phyloP scores from a whole-genome alignment of 805 yeast species.

The Teunomyces stri region DNA sequence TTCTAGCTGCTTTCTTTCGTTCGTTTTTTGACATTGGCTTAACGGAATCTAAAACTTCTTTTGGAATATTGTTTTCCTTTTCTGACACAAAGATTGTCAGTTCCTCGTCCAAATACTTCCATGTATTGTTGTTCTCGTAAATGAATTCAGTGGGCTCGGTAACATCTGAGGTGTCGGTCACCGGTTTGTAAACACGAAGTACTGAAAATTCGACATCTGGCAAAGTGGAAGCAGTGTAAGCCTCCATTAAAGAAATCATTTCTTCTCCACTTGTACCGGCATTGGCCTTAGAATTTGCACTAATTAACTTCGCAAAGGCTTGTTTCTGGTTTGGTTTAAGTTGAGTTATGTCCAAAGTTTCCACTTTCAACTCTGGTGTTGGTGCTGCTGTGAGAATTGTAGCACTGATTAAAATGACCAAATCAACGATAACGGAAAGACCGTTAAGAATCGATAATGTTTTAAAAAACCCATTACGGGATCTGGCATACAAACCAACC shows the following conservation, averaged over 20 bases:
- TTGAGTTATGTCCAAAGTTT: neutral
- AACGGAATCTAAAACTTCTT: neutral
- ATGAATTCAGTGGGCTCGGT: neutral
- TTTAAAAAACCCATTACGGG: neutral
- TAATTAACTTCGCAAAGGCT: constrained; percentile 1
- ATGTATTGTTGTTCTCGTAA: neutral
- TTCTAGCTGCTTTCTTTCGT: constrained; percentile 2
- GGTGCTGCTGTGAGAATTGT: neutral
- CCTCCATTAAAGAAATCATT: constrained; percentile 4
- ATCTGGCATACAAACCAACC: neutral
- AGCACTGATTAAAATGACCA: constrained; percentile 1
- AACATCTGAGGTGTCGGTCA: neutral
- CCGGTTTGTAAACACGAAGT: constrained; percentile 2
- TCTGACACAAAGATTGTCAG: constrained; percentile 1
- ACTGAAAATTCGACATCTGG: neutral
- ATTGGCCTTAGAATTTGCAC: neutral
- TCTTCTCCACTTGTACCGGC: constrained; percentile 1
- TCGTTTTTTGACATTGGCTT: constrained; percentile 3
- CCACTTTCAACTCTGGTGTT: neutral
- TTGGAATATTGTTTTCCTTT: neutral
- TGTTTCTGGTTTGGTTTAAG: neutral
- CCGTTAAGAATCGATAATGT: neutral
- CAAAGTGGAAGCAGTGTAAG: neutral
- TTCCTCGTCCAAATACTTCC: constrained; percentile 2
- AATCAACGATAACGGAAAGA: neutral